Evolutionary conservation across 352 stramenopile genomes (phyloP), one percentile per base, ranked within the genome.

Genomic region (Aphanomyces euteiches): DNA sequence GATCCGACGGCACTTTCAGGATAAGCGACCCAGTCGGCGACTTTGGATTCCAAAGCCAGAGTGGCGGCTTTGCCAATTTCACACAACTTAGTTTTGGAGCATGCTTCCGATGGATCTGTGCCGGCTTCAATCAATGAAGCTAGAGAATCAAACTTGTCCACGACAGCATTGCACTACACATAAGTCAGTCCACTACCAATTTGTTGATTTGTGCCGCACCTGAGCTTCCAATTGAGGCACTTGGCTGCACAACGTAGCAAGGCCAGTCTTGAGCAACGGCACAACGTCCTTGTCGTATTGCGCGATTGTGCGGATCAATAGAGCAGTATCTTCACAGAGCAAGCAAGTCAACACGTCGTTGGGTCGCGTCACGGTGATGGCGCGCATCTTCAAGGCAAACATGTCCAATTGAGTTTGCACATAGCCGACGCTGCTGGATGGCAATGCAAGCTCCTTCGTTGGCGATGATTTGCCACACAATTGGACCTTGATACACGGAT

Each of bases 161-260:
- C 43, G 10, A 50, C 43, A 50, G 43, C 43, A 50, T 50, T 61
- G 54, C 19, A 37, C 54, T 61, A 50, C 10, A 50, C 43, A 50
- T n/a, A 50, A 12, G 10, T 50, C 43, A 50, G 17, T 59, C 38
- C n/a, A 12, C 1, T 2, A 28, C 28, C 28, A 28, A 28, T 28
- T 28, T 28, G 28, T 28, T 28, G 28, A 28, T 28, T 28, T 28
- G 28, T 28, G 28, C 28, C 28, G 28, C 28, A 28, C 28, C 28
- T 61, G 54, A 7, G 54, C 5, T 61, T 61, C 28, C 6, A 61
- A n/a, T 40, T 61, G 54, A 15, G 21, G 47, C 36, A 70, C 7
- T 45, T 56, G 45, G 80, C 83, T 91, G 82, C 65, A 83, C 70
- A 60, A 90, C 84, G 66, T 84, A 90, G 45, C 76, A 79, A 40